Evolutionary conservation across 208 protist genomes (phyloP).

Genomic region (Trypanosoma scelopori): DNA sequence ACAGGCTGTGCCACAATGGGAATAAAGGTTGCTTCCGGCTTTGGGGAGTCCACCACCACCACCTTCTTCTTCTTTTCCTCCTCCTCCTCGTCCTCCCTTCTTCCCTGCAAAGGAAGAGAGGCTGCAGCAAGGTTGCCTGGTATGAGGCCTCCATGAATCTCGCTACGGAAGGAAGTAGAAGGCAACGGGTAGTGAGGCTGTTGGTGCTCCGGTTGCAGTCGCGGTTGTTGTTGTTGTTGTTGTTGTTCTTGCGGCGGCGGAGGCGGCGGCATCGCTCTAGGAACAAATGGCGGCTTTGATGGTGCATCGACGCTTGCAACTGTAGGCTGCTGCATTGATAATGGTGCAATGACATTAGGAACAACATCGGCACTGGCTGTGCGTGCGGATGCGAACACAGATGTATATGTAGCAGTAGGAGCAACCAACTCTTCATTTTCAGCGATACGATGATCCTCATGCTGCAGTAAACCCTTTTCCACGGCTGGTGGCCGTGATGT

Average conservation of each 20-base stretch:
- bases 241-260: not conserved
- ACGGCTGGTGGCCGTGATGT: not conserved
- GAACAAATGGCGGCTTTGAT: not conserved
- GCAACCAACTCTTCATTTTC: constrained; percentile 3
- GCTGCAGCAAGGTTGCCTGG: not conserved
- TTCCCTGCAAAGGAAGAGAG: not conserved
- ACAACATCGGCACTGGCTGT: no score
- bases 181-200: not conserved
- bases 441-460: constrained; percentile 12
- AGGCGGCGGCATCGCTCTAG: not conserved
- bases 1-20: constrained; percentile 10
- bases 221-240: constrained; percentile 2
- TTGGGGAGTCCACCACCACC: constrained; percentile 11
- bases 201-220: not conserved
- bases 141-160: not conserved
- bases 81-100: constrained; percentile 6
- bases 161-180: not conserved
- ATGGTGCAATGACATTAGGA: no score
- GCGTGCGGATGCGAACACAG: no score
- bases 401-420: not conserved
- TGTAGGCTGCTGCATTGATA: no score
- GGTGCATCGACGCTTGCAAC: no score
- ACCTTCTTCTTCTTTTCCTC: not conserved
- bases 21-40: constrained; percentile 26
- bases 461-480: not conserved